These are phyloP conservation scores for Ascocoryne sarcoides DNA, from an alignment of 2,329 filamentous ascomycete species.

Conservation along the genomic window DNA sequence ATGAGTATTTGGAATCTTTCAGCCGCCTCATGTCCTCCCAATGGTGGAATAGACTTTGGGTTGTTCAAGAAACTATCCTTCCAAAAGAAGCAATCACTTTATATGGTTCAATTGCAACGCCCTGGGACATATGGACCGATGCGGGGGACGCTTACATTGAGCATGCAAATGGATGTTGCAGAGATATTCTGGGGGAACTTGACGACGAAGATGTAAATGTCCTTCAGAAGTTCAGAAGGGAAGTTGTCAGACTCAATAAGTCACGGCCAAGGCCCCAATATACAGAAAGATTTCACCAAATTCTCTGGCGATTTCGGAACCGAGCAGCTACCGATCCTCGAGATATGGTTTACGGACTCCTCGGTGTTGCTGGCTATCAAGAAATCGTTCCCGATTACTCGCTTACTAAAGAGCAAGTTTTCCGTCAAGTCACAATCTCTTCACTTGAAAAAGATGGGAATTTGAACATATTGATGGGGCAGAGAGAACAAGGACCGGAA, in stretches of 20 bases:
- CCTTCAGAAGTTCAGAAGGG: not conserved
- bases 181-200: not conserved
- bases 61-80: not conserved
- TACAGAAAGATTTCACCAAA: not conserved
- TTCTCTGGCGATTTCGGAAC: not conserved
- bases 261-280: not conserved
- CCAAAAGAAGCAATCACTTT: not conserved
- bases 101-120: not conserved
- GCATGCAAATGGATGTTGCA: not conserved
- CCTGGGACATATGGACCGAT: not conserved
- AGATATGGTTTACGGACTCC: constrained; percentile 5
- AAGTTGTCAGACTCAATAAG: not conserved
- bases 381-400: constrained; percentile 3
- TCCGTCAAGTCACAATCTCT: not conserved
- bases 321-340: constrained; percentile 4
- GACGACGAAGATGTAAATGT: not conserved
- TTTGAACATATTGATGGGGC: constrained; percentile 1
- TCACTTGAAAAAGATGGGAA: not conserved
- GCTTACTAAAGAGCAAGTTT: constrained; percentile 3
- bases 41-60: constrained; percentile 1
- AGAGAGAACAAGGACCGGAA: not conserved
- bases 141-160: not conserved
- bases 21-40: not conserved
- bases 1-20: not conserved
- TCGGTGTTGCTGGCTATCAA: constrained; percentile 1